Evolutionary conservation across 1,284 basidiomycete species (phyloP), one percentile per base, ranked within the genome.

Genomic region (Pyrrhoderma noxium): DNA sequence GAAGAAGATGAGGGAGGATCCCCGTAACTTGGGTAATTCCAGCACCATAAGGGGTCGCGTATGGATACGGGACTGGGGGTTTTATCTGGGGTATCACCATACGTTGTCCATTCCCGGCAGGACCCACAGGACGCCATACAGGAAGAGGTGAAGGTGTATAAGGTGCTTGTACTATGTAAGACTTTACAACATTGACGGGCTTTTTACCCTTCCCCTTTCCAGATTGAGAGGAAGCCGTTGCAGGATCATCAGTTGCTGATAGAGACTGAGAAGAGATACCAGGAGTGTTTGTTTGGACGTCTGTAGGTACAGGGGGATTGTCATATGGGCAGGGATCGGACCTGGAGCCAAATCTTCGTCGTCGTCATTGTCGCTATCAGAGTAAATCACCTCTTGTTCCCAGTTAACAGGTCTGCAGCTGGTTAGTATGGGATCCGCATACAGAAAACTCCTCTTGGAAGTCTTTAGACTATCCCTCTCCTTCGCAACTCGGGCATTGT

Each of bases 321-420:
- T 31, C 11, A 31, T 11, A 31, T 5, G 7, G 25, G 37, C 16
- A 38, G 23, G n/a, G 16, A 27, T 35, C n/a, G 8, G 7, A 13
- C 34, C 37, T 7, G 37, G 22, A 23, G 18, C 21, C 11, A 34
- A 16, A 18, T 31, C 31, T 1, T 51, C 35, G 16, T 47, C 51
- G n/a, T 52, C 49, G 11, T 47, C 45, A 21, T 55, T 49, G 11
- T 47, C 45, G 19, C 51, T 49, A 19, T 51, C 49, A 27, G 48
- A 49, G 14, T 18, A 31, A 39, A 54, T 14, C 14, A 55, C 38
- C 11, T 31, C 27, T 34, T 51, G 43, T 2, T 47, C 45, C 53
- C 53, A 55, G 27, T 55, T 37, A 31, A 55, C 53, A 18, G 45
- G 49, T 21, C 47, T 55, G 21, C 51, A 39, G 7, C 34, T 27